phyloP scores from a whole-genome alignment of 192 early-diverging fungal genomes.

The Umbelopsis vinacea region DNA sequence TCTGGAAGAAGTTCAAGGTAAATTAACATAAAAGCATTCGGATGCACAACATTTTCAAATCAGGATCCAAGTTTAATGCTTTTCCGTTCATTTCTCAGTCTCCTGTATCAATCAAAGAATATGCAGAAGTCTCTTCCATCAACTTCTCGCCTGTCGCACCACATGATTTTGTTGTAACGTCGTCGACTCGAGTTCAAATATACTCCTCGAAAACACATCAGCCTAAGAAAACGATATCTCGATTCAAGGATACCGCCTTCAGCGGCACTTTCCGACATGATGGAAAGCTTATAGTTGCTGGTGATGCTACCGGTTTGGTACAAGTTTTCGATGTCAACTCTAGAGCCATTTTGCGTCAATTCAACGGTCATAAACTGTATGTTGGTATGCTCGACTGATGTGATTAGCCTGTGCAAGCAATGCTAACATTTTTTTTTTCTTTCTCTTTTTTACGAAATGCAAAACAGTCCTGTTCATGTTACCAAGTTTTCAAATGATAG shows the following conservation, averaged over 20 bases:
- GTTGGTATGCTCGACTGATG: not conserved
- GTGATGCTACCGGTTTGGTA: conserved; percentile 87
- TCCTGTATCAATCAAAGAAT: conserved; percentile 89
- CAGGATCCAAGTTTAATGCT: not conserved
- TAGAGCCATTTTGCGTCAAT: conserved; percentile 70
- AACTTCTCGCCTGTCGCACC: conserved; percentile 82
- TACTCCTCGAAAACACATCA: conserved; percentile 84
- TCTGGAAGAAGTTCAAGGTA: conserved; percentile 83
- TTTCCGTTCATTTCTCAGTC: conserved; percentile 59
- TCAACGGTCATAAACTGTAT: conserved; percentile 61
- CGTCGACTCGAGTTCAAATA: conserved; percentile 89
- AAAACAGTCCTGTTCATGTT: conserved; percentile 75
- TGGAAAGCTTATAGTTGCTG: conserved; percentile 91
- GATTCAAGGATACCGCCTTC: conserved; percentile 90
- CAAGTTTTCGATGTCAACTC: conserved; percentile 77
- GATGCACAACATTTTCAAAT: not conserved
- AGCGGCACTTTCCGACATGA: conserved; percentile 81
- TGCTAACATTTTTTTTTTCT: too few relatives aligned
- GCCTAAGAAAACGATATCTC: conserved; percentile 89
- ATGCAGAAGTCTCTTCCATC: conserved; percentile 79
- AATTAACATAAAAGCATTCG: not conserved
- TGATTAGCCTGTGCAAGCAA: too few relatives aligned
- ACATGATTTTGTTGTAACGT: conserved; percentile 89
- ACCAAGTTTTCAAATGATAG: conserved; percentile 82
- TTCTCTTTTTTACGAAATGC: too few relatives aligned